Evolutionary conservation across 225 moss, liverwort and hornwort species (phyloP).

Genomic region (Ulota crispa): DNA sequence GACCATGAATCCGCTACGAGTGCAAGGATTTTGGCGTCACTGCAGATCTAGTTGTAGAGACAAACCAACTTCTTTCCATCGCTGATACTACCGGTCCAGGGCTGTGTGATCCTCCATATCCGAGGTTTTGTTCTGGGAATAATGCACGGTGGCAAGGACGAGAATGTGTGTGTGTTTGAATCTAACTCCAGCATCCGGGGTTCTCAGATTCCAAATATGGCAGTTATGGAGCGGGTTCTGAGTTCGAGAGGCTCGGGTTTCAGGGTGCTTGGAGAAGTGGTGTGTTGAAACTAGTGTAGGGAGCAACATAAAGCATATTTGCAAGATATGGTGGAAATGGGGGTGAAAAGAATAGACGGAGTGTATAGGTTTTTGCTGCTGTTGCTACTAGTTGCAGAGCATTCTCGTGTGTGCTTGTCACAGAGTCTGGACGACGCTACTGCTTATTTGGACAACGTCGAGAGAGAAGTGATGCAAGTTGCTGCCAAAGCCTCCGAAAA

Average conservation of each 20-base stretch:
- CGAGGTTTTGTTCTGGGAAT: background rate
- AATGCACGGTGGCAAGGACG: background rate
- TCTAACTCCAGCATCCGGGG: background rate
- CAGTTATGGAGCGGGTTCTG: background rate
- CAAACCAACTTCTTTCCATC: background rate
- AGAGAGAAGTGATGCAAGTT: constrained; percentile 39
- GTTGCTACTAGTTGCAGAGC: background rate
- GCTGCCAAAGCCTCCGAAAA: constrained; percentile 37
- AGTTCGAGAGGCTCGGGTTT: constrained; percentile 2
- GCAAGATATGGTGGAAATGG: constrained; percentile 18
- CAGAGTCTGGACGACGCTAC: constrained; percentile 39
- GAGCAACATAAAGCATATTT: background rate
- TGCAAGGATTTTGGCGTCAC: background rate
- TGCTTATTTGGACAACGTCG: constrained; percentile 38
- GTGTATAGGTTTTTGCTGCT: background rate
- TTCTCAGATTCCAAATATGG: constrained; percentile 13
- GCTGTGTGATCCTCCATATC: background rate
- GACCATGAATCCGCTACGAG: background rate
- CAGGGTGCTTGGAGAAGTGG: background rate
- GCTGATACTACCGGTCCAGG: background rate
- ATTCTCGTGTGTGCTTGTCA: constrained; percentile 12
- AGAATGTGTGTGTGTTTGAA: background rate
- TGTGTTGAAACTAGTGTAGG: background rate
- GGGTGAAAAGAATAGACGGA: background rate
- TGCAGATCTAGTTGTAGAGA: background rate